Percentiles rank a stretch among this genome's conserved stretches.
These are phyloP conservation scores for Vitis rotundifolia DNA, from an alignment of 164 flowering plant species.

Conservation along the genomic window DNA sequence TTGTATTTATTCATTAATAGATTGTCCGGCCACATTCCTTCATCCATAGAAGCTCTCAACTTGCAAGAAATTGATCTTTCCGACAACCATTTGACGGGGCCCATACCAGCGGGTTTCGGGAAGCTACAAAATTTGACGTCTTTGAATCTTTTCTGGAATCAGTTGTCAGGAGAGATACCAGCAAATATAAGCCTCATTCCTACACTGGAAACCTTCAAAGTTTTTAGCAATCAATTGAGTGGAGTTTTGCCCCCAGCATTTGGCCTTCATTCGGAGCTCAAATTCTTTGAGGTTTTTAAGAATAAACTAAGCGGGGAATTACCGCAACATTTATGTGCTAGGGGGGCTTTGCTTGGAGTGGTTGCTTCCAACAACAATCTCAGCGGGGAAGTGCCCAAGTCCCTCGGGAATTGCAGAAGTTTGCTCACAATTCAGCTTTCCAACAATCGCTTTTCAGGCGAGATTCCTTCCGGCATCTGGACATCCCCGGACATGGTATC, in stretches of 20 bases:
- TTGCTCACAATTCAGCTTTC: constrained; percentile 30
- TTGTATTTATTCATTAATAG: constrained; percentile 44
- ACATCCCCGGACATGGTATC: constrained; percentile 21
- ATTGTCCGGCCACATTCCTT: constrained; percentile 67
- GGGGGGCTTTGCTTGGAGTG: constrained; percentile 36
- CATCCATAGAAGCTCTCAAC: constrained; percentile 28
- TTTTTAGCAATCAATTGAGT: no score
- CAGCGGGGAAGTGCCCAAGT: constrained; percentile 55
- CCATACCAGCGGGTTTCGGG: constrained; percentile 60
- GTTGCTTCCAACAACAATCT: constrained; percentile 51
- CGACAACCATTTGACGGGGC: constrained; percentile 57
- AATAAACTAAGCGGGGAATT: constrained; percentile 45
- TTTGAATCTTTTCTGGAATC: constrained; percentile 40
- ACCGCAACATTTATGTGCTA: constrained; percentile 17
- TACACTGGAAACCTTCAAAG: no score
- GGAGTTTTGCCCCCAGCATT: no score
- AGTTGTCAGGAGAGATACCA: constrained; percentile 40
- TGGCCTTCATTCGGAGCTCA: constrained; percentile 20
- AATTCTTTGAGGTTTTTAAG: constrained; percentile 36
- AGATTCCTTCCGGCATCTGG: constrained; percentile 54
- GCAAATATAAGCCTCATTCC: no score
- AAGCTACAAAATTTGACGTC: constrained; percentile 33
- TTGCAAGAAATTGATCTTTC: constrained; percentile 53
- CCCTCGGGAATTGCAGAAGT: constrained; percentile 54
- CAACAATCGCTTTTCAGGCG: constrained; percentile 29